A percentile compares a stretch with the other conserved stretches of the same genome.
phyloP scores from a whole-genome alignment of 225 moss, liverwort and hornwort species.

The Polytrichum formosum region DNA sequence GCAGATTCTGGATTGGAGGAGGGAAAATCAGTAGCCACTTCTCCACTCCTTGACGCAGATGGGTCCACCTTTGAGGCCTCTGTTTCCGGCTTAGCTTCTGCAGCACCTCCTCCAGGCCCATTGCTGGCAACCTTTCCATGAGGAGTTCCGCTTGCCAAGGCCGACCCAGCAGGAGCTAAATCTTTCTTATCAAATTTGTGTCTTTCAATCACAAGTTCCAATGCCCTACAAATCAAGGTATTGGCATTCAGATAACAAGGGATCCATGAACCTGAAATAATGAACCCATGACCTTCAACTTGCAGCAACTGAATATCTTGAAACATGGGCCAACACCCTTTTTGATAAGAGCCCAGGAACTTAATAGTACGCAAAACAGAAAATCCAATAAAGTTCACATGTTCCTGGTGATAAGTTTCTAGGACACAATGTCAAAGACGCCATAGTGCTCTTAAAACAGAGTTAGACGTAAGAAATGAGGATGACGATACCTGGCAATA shows the following conservation, averaged over 20 bases:
- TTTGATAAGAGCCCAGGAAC: too few relatives aligned
- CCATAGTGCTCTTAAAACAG: too few relatives aligned
- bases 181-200: constrained; percentile 38
- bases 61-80: neutral
- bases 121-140: neutral
- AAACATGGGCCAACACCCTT: too few relatives aligned
- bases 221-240: constrained; percentile 31
- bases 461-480: too few relatives aligned
- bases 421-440: too few relatives aligned
- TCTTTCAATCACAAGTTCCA: constrained; percentile 41
- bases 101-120: neutral
- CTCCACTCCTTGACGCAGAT: neutral
- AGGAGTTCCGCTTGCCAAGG: constrained; percentile 1
- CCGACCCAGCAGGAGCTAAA: constrained; percentile 17
- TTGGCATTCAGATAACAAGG: neutral
- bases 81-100: neutral
- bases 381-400: too few relatives aligned
- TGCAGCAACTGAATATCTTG: too few relatives aligned
- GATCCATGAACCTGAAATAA: too few relatives aligned
- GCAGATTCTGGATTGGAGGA: neutral
- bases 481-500: constrained; percentile 32
- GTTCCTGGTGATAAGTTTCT: too few relatives aligned
- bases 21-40: neutral
- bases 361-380: too few relatives aligned
- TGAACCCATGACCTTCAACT: too few relatives aligned